These are phyloP conservation scores for Carex kokanica DNA, from an alignment of 176 grass and related monocot genomes.

Conservation along the genomic window DNA sequence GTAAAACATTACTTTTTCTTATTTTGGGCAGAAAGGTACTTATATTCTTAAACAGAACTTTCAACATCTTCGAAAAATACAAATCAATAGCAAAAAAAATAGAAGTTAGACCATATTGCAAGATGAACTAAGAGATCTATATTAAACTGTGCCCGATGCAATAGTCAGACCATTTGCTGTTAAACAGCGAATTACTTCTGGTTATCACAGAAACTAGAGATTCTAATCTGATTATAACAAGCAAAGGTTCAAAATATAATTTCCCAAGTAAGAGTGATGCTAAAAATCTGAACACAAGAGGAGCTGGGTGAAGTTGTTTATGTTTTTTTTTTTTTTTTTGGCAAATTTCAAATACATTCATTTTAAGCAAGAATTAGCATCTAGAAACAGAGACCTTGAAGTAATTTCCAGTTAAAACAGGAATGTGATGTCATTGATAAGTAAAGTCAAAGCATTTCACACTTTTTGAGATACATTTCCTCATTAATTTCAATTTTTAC, in stretches of 20 bases:
- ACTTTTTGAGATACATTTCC: background rate
- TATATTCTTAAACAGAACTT: background rate
- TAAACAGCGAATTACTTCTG: background rate
- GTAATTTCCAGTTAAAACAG: background rate
- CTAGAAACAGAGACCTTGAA: background rate
- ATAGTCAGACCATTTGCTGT: background rate
- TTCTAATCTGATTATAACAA: background rate
- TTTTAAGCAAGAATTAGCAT: background rate
- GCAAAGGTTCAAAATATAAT: background rate
- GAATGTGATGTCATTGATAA: too few relatives aligned
- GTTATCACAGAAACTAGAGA: background rate
- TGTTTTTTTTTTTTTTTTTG: background rate
- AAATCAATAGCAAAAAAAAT: background rate
- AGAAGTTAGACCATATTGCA: background rate
- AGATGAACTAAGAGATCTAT: slow-evolving; percentile 1
- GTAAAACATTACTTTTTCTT: background rate
- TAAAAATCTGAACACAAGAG: background rate
- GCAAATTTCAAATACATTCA: background rate
- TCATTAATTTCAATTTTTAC: background rate
- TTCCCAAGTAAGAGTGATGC: background rate
- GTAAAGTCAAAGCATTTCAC: background rate
- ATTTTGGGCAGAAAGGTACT: background rate
- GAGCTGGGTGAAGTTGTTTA: background rate
- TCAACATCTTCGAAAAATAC: background rate
- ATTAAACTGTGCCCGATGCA: background rate